Conservation (phyloP, 2,329 filamentous ascomycete genomes). For the Macroventuria anomochaeta region DNA sequence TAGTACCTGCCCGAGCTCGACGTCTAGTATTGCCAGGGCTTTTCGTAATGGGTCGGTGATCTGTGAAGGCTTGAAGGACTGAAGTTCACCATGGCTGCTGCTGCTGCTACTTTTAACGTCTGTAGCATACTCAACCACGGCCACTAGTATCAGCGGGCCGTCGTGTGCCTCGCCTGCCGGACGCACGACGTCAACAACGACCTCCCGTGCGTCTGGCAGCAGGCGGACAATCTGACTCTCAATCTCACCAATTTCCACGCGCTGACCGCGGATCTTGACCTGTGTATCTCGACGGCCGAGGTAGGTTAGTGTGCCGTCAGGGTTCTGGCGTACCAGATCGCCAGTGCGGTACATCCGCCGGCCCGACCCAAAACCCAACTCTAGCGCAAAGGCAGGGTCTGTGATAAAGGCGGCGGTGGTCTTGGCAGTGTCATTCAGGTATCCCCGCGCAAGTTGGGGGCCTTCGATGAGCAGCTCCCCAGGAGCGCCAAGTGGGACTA, state of each 20-base stretch:
- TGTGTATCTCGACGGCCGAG: slow-evolving; percentile 19
- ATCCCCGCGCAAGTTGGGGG: slow-evolving; percentile 26
- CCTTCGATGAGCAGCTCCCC: slow-evolving; percentile 39
- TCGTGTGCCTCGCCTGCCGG: no score
- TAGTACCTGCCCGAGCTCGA: no score
- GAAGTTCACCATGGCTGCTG: no score
- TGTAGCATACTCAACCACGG: slow-evolving; percentile 38
- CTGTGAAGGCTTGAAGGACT: no score
- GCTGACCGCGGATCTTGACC: slow-evolving; percentile 40
- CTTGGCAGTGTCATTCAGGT: slow-evolving; percentile 13
- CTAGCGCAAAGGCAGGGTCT: not conserved
- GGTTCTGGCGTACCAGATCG: slow-evolving; percentile 17
- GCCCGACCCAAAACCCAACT: not conserved
- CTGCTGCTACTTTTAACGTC: not conserved
- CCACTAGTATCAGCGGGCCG: no score
- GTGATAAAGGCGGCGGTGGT: not conserved
- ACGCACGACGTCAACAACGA: no score
- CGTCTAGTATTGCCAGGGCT: no score
- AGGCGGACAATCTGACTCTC: no score
- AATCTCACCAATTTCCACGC: slow-evolving; percentile 51
- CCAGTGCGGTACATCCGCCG: not conserved
- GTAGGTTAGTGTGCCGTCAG: slow-evolving; percentile 8
- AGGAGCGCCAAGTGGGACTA: slow-evolving; percentile 24
- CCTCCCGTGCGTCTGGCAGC: no score
- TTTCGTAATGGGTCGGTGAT: no score